phyloP scores from a whole-genome alignment of 257 asterid genomes.

The Echium plantagineum region DNA sequence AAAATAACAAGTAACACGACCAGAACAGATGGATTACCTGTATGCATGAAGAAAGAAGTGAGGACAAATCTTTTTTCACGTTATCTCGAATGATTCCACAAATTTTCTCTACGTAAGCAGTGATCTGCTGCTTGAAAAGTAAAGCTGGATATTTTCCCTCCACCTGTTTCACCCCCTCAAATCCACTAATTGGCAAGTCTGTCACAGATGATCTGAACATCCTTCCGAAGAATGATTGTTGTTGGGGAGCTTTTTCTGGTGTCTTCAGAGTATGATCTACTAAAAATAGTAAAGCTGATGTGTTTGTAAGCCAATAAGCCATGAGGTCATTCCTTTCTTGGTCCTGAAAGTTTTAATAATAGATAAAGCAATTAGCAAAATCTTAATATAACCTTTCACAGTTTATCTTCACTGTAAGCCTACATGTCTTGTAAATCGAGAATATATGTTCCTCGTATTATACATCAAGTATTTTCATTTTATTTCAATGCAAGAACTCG shows the following conservation, averaged over 20 bases:
- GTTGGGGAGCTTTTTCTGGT: constrained; percentile 52
- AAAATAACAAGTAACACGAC: neutral
- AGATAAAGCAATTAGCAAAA: neutral
- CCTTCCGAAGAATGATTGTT: constrained; percentile 90
- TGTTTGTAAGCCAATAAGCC: constrained; percentile 96
- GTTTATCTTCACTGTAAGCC: too few species aligned
- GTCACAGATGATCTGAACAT: constrained; percentile 53
- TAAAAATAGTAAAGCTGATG: constrained; percentile 77
- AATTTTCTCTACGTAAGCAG: constrained; percentile 96
- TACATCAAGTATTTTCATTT: too few species aligned
- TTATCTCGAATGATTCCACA: constrained; percentile 95
- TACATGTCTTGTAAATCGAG: too few species aligned
- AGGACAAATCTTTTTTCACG: constrained; percentile 70
- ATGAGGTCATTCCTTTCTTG: constrained; percentile 73
- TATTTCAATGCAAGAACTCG: too few species aligned
- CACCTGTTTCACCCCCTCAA: constrained; percentile 80
- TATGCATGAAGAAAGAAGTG: constrained; percentile 68
- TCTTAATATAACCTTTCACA: neutral
- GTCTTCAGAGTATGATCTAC: constrained; percentile 86
- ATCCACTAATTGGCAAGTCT: constrained; percentile 30
- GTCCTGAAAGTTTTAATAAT: constrained; percentile 41
- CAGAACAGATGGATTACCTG: constrained; percentile 45
- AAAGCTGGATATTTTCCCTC: constrained; percentile 96
- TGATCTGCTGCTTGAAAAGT: constrained; percentile 96
- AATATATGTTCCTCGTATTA: too few species aligned